phyloP scores from a whole-genome alignment of 202 grass and related monocot genomes.

The Bolboschoenoplectus hybrid region DNA sequence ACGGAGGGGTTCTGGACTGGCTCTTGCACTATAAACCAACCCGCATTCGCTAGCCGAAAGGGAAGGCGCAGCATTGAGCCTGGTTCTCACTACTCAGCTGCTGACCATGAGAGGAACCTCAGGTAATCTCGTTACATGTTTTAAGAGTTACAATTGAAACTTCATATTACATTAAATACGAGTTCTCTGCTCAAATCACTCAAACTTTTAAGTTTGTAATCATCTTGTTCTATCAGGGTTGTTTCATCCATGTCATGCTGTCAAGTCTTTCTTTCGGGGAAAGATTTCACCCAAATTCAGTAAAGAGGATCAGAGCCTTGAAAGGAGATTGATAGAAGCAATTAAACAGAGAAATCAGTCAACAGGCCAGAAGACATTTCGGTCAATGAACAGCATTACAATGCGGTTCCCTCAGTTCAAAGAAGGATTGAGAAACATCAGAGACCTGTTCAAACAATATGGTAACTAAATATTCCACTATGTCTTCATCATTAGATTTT shows the following conservation, averaged over 20 bases:
- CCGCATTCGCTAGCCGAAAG: not conserved
- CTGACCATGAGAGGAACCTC: conserved; percentile 26
- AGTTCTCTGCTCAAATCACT: not conserved
- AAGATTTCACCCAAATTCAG: conserved; percentile 41
- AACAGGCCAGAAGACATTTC: conserved; percentile 47
- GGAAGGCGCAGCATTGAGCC: not conserved
- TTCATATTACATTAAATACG: not conserved
- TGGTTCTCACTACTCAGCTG: not conserved
- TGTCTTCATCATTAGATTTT: not conserved
- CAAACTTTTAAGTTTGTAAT: conserved; percentile 14
- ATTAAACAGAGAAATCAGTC: conserved; percentile 52
- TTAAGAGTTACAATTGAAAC: not conserved
- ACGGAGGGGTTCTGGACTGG: not conserved
- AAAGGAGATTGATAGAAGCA: conserved; percentile 60
- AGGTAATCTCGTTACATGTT: conserved; percentile 11
- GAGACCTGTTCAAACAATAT: conserved; percentile 62
- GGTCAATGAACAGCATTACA: conserved; percentile 78
- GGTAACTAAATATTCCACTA: conserved; percentile 45
- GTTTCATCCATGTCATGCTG: conserved; percentile 14
- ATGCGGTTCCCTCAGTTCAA: conserved; percentile 80
- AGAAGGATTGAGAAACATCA: conserved; percentile 60
- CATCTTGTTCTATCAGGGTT: conserved; percentile 17
- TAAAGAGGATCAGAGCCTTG: conserved; percentile 49
- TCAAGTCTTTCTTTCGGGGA: not conserved
- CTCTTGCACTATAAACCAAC: conserved; percentile 19